Evolutionary conservation across 805 yeast species (phyloP), one percentile per base, ranked within the genome.

Genomic region (Yamadazyma laniorum): DNA sequence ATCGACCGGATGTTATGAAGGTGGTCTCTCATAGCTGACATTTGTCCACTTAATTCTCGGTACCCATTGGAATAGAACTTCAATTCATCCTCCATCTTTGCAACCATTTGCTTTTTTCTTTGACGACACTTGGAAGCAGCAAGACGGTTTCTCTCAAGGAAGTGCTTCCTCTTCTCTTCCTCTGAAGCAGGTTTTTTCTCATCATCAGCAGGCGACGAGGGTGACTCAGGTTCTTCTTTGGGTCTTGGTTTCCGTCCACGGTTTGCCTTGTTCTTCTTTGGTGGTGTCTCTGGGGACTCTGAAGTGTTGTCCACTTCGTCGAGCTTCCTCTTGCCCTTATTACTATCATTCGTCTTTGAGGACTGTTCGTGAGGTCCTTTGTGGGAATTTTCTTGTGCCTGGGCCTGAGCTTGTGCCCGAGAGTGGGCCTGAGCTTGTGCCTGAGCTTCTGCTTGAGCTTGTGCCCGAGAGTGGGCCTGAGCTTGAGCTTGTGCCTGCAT

Each of bases 51-150:
- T 35, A 89, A 61, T 28, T 77, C 77, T 16, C 82, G 76, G 59
- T 85, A 88, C 44, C 89, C 90, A 8, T 71, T 59, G 13, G 85
- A 72, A 56, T 80, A 87, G 50, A 76, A 80, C 30, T 79, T 73
- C 37, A 88, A 71, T 56, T 89, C 95, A 32, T 73, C 78, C 57
- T 89, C 95, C 77, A 93, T 82, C 49, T 82, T 84, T 41, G 77
- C 80, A 23, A 89, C 76, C 70, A 84, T 82, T 56, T 86, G 88
- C 67, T 93, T 93, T 70, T 93, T 93, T 40, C 97, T 77, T 61
- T 86, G 95, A 43, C 99, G 77, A 68, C 98, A 93, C 57, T 89
- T 90, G 17, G 93, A 80, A 0, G 99, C 99, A 0, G 99, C 99
- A 7, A 93, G 79, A 41, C 99, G 74, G 60, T 93, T 93, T 46